Evolutionary conservation across 2,329 filamentous ascomycete species (phyloP).

Genomic region (Metarhizium anisopliae): DNA sequence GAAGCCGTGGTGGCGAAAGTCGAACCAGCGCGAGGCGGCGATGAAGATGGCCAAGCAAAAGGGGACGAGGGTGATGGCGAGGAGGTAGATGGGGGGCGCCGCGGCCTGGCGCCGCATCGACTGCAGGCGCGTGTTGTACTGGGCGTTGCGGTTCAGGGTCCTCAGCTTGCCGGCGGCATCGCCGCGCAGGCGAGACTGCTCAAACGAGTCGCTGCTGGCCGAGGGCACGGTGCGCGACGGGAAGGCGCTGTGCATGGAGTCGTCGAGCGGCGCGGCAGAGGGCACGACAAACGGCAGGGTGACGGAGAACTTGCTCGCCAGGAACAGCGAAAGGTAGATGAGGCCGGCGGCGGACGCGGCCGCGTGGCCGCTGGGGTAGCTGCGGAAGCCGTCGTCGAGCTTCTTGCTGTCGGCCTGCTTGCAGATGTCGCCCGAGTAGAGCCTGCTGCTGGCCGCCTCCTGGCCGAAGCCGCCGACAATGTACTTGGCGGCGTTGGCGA

Average conservation of each 20-base stretch:
- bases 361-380: conserved; percentile 50
- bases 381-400: conserved; percentile 76
- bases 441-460: conserved; percentile 46
- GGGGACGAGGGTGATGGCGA: conserved; percentile 61
- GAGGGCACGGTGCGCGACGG: conserved; percentile 53
- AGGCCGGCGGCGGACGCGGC: conserved; percentile 71
- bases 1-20: conserved; percentile 87
- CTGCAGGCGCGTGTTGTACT: conserved; percentile 23
- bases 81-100: conserved; percentile 71
- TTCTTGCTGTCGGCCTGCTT: conserved; percentile 47
- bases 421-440: conserved; percentile 75
- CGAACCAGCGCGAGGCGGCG: conserved; percentile 74
- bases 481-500: conserved; percentile 50
- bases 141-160: conserved; percentile 11
- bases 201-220: conserved; percentile 33
- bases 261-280: conserved; percentile 34
- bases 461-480: conserved; percentile 51
- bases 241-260: conserved; percentile 53
- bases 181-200: conserved; percentile 18
- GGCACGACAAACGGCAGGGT: conserved; percentile 60
- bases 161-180: conserved; percentile 15
- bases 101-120: conserved; percentile 60
- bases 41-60: conserved; percentile 72
- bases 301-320: conserved; percentile 74
- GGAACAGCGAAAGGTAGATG: conserved; percentile 77